Percentiles rank a stretch among this genome's conserved stretches.
Evolutionary conservation across 2,329 filamentous ascomycete genomes (phyloP).

Genomic region (Myriosclerotinia scirpicola): DNA sequence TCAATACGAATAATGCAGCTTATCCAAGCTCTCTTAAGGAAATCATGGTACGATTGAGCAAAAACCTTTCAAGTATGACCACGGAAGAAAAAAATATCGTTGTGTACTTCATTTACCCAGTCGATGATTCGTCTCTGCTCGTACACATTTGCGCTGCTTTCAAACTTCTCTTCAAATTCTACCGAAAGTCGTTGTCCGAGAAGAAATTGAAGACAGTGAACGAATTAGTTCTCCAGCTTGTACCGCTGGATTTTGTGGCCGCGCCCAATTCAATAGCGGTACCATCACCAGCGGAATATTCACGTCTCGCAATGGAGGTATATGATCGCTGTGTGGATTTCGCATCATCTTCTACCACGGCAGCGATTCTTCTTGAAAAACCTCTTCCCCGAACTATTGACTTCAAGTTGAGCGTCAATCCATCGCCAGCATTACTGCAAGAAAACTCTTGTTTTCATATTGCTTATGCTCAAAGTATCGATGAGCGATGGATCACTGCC

Average conservation of each 20-base stretch:
- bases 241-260: conserved; percentile 68
- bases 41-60: conserved; percentile 35
- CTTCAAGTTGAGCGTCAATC: conserved; percentile 67
- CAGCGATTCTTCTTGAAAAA: conserved; percentile 72
- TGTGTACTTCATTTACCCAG: conserved; percentile 73
- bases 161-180: conserved; percentile 67
- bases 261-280: conserved; percentile 62
- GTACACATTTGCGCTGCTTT: conserved; percentile 74
- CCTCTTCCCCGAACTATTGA: conserved; percentile 69
- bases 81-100: conserved; percentile 60
- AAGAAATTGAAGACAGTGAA: conserved; percentile 51
- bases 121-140: conserved; percentile 59
- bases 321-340: conserved; percentile 72
- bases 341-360: conserved; percentile 58
- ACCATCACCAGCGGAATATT: conserved; percentile 59
- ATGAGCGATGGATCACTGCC: conserved; percentile 75
- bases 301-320: conserved; percentile 67
- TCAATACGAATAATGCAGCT: conserved; percentile 22
- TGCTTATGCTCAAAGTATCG: conserved; percentile 72
- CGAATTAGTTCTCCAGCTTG: conserved; percentile 75
- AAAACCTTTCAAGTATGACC: conserved; percentile 38
- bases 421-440: conserved; percentile 70
- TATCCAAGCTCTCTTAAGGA: conserved; percentile 37
- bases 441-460: conserved; percentile 81
- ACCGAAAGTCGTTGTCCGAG: conserved; percentile 52